Base-by-base conservation (phyloP, 805 yeast genomes). In the Starmerella bombi region DNA sequence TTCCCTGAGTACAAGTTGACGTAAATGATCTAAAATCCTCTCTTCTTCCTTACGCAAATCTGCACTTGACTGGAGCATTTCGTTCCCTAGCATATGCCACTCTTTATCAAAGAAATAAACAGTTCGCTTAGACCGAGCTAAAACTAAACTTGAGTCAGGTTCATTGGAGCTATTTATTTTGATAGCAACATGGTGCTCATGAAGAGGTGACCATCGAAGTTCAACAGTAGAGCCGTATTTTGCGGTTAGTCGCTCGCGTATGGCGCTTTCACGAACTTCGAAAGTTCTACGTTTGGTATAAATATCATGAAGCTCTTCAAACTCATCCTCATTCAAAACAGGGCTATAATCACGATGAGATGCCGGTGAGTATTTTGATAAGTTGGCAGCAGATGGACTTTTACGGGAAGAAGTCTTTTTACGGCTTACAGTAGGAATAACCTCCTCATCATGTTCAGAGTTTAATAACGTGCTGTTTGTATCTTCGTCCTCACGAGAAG, bases 21-120 rank as follows among this genome's bases (percentile, higher is more conserved):
- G 67, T 28, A 85, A 62, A 1, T 58, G 55, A 3, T 65, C 64
- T 5, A 84, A 58, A 5, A 83, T 65, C 1, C 44, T 49, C 2
- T 60, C 60, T 55, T 86, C 95, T 41, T 73, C 75, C 2, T 50
- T 50, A 12, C 63, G 62, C 3, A 84, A 79, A 19, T 61, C 58
- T 3, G 63, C 60, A n/a, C 64, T 63, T 3, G 69, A 54, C 1
- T 60, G 53, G 18, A 72, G 71, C 14, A 78, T 58, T 4, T 57
- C 53, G 5, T 60, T 53, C 0, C 80, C 80, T 21, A 82, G 62
- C 1, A 61, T 50, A 1, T 66, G 57, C 75, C 85, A 76, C 55
- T 71, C 51, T 1, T 22, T 23, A 22, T 62, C 59, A 0, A 67
- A 59, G 17, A 77, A 54, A 60, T 70, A 65, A 3, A 71, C 53